Evolutionary conservation across 495 filamentous ascomycete species (phyloP).

Genomic region (Durotheca rogersii): DNA sequence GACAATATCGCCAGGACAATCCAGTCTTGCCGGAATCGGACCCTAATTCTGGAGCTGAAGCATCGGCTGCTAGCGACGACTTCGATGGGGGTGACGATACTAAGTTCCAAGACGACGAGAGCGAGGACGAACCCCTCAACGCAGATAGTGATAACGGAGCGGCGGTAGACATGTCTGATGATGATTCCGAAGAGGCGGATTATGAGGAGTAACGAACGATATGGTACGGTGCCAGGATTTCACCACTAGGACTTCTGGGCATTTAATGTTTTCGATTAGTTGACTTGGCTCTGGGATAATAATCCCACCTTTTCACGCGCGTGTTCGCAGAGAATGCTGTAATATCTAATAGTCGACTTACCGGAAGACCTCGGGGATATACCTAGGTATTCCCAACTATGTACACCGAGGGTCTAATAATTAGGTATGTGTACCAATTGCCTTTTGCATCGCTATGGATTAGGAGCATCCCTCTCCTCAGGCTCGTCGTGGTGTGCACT

Average conservation of each 20-base stretch:
- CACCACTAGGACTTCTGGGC: neutral
- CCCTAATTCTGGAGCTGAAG: slow-evolving; percentile 9
- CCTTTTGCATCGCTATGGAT: too few species aligned
- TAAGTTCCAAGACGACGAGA: slow-evolving; percentile 26
- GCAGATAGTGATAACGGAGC: neutral
- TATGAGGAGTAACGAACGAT: slow-evolving; percentile 23
- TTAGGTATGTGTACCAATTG: too few species aligned
- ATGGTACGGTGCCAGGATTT: neutral
- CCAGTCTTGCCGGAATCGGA: slow-evolving; percentile 21
- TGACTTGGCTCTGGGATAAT: too few species aligned
- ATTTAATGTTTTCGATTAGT: too few species aligned
- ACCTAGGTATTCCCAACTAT: too few species aligned
- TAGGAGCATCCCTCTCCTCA: too few species aligned
- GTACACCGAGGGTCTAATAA: too few species aligned
- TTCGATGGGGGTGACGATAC: slow-evolving; percentile 17
- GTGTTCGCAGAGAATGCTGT: too few species aligned
- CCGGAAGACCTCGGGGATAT: too few species aligned
- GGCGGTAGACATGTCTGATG: slow-evolving; percentile 19
- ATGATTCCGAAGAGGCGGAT: slow-evolving; percentile 21
- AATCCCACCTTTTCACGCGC: too few species aligned
- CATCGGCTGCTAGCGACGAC: slow-evolving; percentile 6
- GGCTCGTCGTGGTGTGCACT: too few species aligned
- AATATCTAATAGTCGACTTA: too few species aligned
- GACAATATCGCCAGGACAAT: slow-evolving; percentile 28
- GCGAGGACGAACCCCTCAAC: slow-evolving; percentile 18